Conservation (phyloP, 2,329 filamentous ascomycete genomes). For the Venturia effusa region DNA sequence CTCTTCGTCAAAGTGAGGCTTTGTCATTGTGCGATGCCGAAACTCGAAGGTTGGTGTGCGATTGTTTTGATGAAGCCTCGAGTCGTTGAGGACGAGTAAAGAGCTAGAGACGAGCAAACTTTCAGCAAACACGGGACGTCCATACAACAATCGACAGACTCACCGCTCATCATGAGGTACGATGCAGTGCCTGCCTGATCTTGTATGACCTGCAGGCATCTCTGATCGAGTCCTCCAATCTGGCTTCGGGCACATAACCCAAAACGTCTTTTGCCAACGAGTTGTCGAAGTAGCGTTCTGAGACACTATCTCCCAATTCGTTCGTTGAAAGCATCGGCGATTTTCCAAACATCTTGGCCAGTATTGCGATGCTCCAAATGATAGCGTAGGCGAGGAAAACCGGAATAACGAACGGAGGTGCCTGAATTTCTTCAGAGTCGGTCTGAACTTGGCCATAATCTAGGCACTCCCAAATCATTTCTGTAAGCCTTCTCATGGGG, state of each 20-base stretch:
- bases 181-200: background rate
- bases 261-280: background rate
- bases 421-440: background rate
- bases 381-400: background rate
- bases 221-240: background rate
- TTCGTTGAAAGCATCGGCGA: background rate
- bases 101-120: too few relatives aligned
- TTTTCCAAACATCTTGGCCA: background rate
- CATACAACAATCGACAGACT: too few relatives aligned
- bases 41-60: too few relatives aligned
- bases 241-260: background rate
- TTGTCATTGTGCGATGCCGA: too few relatives aligned
- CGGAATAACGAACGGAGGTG: background rate
- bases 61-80: too few relatives aligned
- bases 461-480: background rate
- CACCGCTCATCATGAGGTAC: background rate
- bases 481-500: background rate
- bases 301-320: background rate
- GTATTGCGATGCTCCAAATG: background rate
- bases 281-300: background rate
- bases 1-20: too few relatives aligned
- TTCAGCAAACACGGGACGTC: too few relatives aligned
- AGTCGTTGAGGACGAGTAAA: too few relatives aligned
- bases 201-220: background rate
- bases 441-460: background rate